phyloP scores from a whole-genome alignment of 2,329 filamentous ascomycete species.

The Colletotrichum truncatum region DNA sequence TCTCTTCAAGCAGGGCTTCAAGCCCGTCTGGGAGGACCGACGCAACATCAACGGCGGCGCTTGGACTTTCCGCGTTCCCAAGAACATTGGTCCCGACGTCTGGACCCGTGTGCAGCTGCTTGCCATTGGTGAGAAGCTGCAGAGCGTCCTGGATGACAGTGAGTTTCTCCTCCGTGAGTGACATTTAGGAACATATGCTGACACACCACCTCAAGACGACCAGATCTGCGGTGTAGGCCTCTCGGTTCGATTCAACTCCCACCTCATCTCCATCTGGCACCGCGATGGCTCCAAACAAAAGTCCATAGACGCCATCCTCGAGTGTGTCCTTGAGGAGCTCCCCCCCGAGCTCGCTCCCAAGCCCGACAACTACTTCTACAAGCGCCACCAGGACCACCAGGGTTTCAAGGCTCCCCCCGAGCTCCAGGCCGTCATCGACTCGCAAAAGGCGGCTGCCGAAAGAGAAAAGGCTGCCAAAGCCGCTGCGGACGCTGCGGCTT shows the following conservation, averaged over 20 bases:
- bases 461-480: slow-evolving; percentile 36
- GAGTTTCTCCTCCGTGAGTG: slow-evolving; percentile 36
- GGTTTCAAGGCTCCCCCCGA: slow-evolving; percentile 76
- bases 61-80: slow-evolving; percentile 92
- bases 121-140: slow-evolving; percentile 84
- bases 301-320: slow-evolving; percentile 79
- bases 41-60: slow-evolving; percentile 87
- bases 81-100: slow-evolving; percentile 75
- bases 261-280: slow-evolving; percentile 93
- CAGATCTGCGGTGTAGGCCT: slow-evolving; percentile 91
- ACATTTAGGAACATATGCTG: background rate
- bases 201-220: slow-evolving; percentile 62
- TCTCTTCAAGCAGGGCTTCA: slow-evolving; percentile 81
- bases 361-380: slow-evolving; percentile 81
- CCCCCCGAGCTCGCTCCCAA: slow-evolving; percentile 78
- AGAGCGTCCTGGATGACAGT: slow-evolving; percentile 78
- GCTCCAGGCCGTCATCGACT: slow-evolving; percentile 66
- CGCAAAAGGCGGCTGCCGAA: slow-evolving; percentile 59
- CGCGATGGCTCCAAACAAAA: slow-evolving; percentile 83
- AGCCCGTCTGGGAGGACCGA: slow-evolving; percentile 84
- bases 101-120: slow-evolving; percentile 86
- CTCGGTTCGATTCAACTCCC: slow-evolving; percentile 87
- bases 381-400: slow-evolving; percentile 88
- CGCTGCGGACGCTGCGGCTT: slow-evolving; percentile 33
- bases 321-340: slow-evolving; percentile 77